These are phyloP conservation scores for Trichoderma harzianum DNA, from an alignment of 2,329 filamentous ascomycete genomes.

Conservation along the genomic window DNA sequence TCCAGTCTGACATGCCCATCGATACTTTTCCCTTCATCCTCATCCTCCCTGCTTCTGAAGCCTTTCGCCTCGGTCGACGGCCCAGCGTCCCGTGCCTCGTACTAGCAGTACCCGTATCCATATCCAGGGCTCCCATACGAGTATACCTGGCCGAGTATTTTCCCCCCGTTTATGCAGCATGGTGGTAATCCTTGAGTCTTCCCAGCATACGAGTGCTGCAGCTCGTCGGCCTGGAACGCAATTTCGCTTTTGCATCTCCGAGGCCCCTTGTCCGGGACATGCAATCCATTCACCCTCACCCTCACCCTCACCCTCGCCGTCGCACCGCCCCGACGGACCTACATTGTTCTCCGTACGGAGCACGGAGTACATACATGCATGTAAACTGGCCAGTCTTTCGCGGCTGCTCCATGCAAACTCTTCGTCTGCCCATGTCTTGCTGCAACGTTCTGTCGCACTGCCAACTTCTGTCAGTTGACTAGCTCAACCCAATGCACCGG, in stretches of 20 bases:
- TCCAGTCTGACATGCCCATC: slow-evolving; percentile 1
- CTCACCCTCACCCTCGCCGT: not conserved
- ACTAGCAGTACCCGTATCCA: not conserved
- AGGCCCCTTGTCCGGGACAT: slow-evolving; percentile 8
- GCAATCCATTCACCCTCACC: not conserved
- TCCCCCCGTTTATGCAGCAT: slow-evolving; percentile 4
- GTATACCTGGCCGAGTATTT: not conserved
- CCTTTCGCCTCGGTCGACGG: not conserved
- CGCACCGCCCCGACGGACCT: slow-evolving; percentile 5
- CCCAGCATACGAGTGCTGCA: not conserved
- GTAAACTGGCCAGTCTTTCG: not conserved
- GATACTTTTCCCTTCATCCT: not conserved
- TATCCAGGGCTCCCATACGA: not conserved
- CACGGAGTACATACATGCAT: not conserved
- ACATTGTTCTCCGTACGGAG: not conserved
- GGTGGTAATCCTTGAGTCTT: not conserved
- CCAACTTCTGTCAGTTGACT: slow-evolving; percentile 7
- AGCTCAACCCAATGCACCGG: slow-evolving; percentile 3
- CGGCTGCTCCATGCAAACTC: not conserved
- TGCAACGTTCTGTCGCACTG: slow-evolving; percentile 5
- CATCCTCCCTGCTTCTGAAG: not conserved
- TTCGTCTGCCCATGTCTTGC: not conserved
- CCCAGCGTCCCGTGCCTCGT: not conserved
- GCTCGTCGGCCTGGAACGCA: not conserved
- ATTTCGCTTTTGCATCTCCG: slow-evolving; percentile 11